Percentiles rank a stretch among this genome's conserved stretches.
Evolutionary conservation across 176 grass and related monocot species (phyloP).

Genomic region (Oryza longistaminata): DNA sequence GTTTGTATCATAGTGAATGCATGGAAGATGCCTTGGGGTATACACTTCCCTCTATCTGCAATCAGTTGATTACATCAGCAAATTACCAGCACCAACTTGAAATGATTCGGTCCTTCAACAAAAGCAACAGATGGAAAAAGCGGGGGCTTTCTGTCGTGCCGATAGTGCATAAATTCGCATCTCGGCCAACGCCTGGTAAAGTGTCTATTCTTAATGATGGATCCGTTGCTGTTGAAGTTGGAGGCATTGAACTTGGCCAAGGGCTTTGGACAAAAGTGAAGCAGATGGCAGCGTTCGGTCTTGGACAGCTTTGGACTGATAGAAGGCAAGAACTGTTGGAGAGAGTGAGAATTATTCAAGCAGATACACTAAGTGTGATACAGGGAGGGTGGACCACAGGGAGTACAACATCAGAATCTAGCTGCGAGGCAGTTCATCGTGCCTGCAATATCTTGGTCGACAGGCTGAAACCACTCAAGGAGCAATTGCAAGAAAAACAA

Average conservation of each 20-base stretch:
- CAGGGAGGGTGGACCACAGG: conserved; percentile 88
- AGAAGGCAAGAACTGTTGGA: conserved; percentile 62
- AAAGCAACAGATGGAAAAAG: conserved; percentile 80
- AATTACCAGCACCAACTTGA: conserved; percentile 53
- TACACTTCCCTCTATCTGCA: conserved; percentile 73
- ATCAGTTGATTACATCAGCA: conserved; percentile 54
- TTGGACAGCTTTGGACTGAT: conserved; percentile 77
- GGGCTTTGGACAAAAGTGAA: conserved; percentile 98
- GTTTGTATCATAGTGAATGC: conserved; percentile 67
- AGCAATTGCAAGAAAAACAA: conserved; percentile 62
- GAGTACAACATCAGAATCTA: conserved; percentile 95
- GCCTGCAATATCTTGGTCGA: conserved; percentile 72
- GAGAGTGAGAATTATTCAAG: conserved; percentile 79
- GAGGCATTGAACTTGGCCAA: conserved; percentile 96
- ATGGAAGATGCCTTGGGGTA: conserved; percentile 66
- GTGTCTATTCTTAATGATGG: conserved; percentile 90
- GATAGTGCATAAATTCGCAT: conserved; percentile 59
- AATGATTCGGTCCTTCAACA: conserved; percentile 64
- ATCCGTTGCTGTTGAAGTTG: conserved; percentile 91
- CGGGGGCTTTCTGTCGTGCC: conserved; percentile 77
- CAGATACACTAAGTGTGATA: conserved; percentile 78
- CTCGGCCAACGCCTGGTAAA: conserved; percentile 70
- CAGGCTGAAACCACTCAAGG: conserved; percentile 76
- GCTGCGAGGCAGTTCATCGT: conserved; percentile 74
- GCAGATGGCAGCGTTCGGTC: conserved; percentile 79